Evolutionary conservation across 176 grass and related monocot genomes (phyloP).

Genomic region (Musa itinerans): DNA sequence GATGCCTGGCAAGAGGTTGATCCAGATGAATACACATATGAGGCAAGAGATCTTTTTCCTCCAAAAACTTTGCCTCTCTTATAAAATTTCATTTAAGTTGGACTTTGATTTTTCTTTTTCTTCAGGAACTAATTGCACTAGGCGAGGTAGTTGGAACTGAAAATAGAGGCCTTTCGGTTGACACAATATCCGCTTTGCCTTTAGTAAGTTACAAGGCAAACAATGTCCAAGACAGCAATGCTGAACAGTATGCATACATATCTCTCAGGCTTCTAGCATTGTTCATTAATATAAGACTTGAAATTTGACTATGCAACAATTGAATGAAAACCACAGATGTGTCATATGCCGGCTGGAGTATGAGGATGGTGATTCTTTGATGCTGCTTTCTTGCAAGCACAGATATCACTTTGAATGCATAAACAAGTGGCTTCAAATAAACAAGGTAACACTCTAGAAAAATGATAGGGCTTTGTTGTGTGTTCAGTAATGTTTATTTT

Average conservation of each 20-base stretch:
- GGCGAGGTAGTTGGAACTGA: conserved; percentile 88
- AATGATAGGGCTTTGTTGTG: background rate
- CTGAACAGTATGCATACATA: conserved; percentile 70
- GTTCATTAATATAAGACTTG: background rate
- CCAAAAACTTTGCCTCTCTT: conserved; percentile 1
- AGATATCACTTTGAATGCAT: conserved; percentile 85
- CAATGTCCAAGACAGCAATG: conserved; percentile 18
- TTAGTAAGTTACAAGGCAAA: conserved; percentile 63
- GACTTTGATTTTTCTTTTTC: conserved; percentile 27
- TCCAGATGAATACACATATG: conserved; percentile 88
- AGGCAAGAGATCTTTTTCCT: conserved; percentile 29
- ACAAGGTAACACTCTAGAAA: conserved; percentile 49
- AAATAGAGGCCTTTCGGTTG: conserved; percentile 78
- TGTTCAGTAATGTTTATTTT: background rate
- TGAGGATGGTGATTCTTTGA: conserved; percentile 82
- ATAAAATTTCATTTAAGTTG: conserved; percentile 15
- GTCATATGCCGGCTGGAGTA: conserved; percentile 93
- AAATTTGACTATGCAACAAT: background rate
- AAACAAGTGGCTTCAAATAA: conserved; percentile 97
- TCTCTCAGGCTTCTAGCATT: conserved; percentile 21
- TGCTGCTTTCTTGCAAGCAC: conserved; percentile 84
- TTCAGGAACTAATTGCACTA: conserved; percentile 82
- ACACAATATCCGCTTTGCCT: conserved; percentile 79
- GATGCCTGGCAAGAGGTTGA: conserved; percentile 98
- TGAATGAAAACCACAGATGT: conserved; percentile 50